A percentile compares a stretch with the other conserved stretches of the same genome.
These are phyloP conservation scores for Scheffersomyces stambukii DNA, from an alignment of 1,139 yeast genomes.

Conservation along the genomic window DNA sequence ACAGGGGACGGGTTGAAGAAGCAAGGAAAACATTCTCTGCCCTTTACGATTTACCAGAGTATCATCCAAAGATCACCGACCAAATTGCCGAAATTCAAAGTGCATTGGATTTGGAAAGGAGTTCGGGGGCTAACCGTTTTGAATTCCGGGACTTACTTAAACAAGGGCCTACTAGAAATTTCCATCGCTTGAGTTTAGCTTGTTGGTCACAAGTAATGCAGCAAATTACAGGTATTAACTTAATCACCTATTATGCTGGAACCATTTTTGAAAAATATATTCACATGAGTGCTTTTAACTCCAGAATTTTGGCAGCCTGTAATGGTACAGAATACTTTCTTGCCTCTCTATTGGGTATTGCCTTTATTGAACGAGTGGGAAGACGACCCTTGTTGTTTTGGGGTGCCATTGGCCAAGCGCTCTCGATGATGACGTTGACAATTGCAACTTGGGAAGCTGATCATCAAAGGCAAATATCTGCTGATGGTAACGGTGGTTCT, in stretches of 20 bases:
- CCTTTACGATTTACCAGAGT: slow-evolving; percentile 31
- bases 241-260: slow-evolving; percentile 35
- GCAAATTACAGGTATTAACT: slow-evolving; percentile 30
- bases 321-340: slow-evolving; percentile 36
- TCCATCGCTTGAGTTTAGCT: slow-evolving; percentile 46
- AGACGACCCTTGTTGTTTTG: slow-evolving; percentile 47
- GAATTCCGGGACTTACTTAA: slow-evolving; percentile 23
- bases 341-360: slow-evolving; percentile 42
- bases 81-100: slow-evolving; percentile 28
- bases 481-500: slow-evolving; percentile 11
- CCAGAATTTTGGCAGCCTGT: slow-evolving; percentile 35
- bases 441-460: slow-evolving; percentile 26
- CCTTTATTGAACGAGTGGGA: slow-evolving; percentile 49
- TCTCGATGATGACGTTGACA: slow-evolving; percentile 29
- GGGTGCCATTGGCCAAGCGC: slow-evolving; percentile 50
- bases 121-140: slow-evolving; percentile 19
- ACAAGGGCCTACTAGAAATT: slow-evolving; percentile 41
- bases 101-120: slow-evolving; percentile 24
- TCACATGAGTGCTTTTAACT: slow-evolving; percentile 33
- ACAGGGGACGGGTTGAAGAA: slow-evolving; percentile 38
- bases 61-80: slow-evolving; percentile 21
- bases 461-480: slow-evolving; percentile 4
- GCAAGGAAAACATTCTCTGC: slow-evolving; percentile 48
- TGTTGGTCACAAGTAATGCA: slow-evolving; percentile 44
- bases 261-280: slow-evolving; percentile 41